Evolutionary conservation across 176 grass and related monocot species (phyloP).

Genomic region (Typha latifolia): DNA sequence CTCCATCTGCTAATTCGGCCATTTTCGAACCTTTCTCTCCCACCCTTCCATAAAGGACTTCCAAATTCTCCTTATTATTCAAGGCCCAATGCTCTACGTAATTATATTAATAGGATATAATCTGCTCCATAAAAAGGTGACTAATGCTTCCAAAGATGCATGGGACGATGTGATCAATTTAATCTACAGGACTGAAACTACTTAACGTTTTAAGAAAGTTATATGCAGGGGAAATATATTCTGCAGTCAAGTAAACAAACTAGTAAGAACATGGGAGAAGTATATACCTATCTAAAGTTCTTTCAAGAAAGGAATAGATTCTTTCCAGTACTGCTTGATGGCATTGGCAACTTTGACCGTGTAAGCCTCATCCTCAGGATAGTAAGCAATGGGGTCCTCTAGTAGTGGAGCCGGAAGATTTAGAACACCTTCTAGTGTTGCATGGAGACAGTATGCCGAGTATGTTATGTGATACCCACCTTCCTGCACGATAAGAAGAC

Average conservation of each 20-base stretch:
- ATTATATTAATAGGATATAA: too few species aligned
- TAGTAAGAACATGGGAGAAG: not conserved
- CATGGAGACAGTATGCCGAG: slow-evolving; percentile 84
- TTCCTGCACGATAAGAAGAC: slow-evolving; percentile 74
- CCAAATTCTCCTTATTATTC: too few species aligned
- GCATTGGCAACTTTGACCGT: slow-evolving; percentile 46
- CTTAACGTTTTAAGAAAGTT: not conserved
- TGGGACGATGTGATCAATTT: too few species aligned
- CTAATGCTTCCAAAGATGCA: too few species aligned
- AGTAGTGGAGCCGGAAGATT: slow-evolving; percentile 39
- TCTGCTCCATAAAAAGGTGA: too few species aligned
- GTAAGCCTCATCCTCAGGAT: slow-evolving; percentile 59
- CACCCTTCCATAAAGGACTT: too few species aligned
- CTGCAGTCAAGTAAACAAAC: not conserved
- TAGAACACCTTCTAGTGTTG: slow-evolving; percentile 71
- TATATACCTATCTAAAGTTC: slow-evolving; percentile 25
- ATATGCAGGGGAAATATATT: not conserved
- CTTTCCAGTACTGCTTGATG: slow-evolving; percentile 60
- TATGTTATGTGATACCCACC: slow-evolving; percentile 81
- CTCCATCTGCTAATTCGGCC: too few species aligned
- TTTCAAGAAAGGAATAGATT: slow-evolving; percentile 61
- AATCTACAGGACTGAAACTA: not conserved
- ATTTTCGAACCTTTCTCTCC: too few species aligned
- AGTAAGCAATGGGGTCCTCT: slow-evolving; percentile 70
- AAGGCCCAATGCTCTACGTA: too few species aligned